A percentile compares a stretch with the other conserved stretches of the same genome.
Evolutionary conservation across 208 protist species (phyloP).

Genomic region (Trypanosoma platydactyli): DNA sequence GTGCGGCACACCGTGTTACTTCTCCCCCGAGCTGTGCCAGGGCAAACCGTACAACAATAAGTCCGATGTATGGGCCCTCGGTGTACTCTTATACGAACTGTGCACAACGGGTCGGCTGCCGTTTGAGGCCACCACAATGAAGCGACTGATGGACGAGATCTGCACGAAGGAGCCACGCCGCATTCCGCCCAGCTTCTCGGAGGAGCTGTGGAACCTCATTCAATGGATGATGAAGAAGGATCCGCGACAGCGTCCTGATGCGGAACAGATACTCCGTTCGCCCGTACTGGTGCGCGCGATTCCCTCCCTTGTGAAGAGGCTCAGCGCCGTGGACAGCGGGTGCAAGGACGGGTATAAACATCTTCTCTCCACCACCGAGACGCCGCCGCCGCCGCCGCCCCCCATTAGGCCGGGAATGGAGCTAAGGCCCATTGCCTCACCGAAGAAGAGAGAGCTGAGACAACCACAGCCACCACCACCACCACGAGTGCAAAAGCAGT

Average conservation of each 20-base stretch:
- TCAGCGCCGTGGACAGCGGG: conserved; percentile 22
- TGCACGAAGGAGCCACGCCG: conserved; percentile 67
- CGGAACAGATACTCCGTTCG: conserved; percentile 65
- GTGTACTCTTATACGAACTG: conserved; percentile 89
- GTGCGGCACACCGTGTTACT: conserved; percentile 96
- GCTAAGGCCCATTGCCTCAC: background rate
- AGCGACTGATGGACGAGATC: conserved; percentile 86
- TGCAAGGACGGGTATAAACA: conserved; percentile 21
- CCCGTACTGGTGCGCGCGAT: conserved; percentile 68
- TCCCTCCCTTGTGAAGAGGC: conserved; percentile 64
- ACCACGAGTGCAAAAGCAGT: too few species aligned
- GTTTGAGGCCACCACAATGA: conserved; percentile 86
- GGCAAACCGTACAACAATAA: conserved; percentile 94
- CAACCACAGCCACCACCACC: too few species aligned
- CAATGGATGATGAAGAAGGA: conserved; percentile 82
- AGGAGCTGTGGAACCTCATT: conserved; percentile 76
- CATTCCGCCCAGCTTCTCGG: conserved; percentile 67
- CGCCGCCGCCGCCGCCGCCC: conserved; percentile 13
- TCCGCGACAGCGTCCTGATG: conserved; percentile 74
- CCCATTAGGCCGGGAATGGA: conserved; percentile 8
- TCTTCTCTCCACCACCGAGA: conserved; percentile 3
- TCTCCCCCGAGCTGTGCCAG: conserved; percentile 93
- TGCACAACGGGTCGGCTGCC: conserved; percentile 66
- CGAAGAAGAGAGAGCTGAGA: background rate
- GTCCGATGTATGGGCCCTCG: conserved; percentile 92